phyloP scores from a whole-genome alignment of 2,329 filamentous ascomycete species.

The Penicillium brevicompactum region DNA sequence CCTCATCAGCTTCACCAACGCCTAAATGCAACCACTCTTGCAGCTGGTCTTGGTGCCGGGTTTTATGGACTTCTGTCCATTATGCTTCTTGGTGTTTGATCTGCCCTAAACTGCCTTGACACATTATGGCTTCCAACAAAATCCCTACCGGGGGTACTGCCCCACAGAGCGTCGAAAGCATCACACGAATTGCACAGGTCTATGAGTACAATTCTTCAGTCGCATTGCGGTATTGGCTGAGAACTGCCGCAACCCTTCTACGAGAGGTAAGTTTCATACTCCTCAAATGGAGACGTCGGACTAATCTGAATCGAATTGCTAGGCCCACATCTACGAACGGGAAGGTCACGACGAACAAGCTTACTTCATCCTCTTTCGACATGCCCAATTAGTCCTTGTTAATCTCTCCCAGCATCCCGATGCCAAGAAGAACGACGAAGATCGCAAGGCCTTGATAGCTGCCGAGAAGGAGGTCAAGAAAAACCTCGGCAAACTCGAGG shows the following conservation, averaged over 20 bases:
- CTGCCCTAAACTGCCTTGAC: neutral
- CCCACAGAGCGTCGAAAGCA: slow-evolving; percentile 75
- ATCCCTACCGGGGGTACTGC: slow-evolving; percentile 39
- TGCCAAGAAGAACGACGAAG: slow-evolving; percentile 62
- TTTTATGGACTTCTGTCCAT: slow-evolving; percentile 11
- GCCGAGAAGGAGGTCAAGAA: slow-evolving; percentile 64
- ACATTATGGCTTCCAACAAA: slow-evolving; percentile 28
- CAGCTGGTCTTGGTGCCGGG: slow-evolving; percentile 18
- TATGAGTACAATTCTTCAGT: slow-evolving; percentile 81
- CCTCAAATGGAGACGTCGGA: neutral
- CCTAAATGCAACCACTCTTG: slow-evolving; percentile 27
- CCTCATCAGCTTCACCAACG: slow-evolving; percentile 5
- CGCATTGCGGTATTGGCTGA: slow-evolving; percentile 77
- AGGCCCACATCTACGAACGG: slow-evolving; percentile 82
- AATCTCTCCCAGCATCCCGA: slow-evolving; percentile 76
- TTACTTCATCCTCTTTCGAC: slow-evolving; percentile 88
- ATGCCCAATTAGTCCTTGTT: slow-evolving; percentile 80
- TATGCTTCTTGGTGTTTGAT: slow-evolving; percentile 19
- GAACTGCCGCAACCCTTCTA: slow-evolving; percentile 75
- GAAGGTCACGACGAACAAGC: slow-evolving; percentile 87
- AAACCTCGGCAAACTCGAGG: slow-evolving; percentile 72
- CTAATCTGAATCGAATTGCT: slow-evolving; percentile 3
- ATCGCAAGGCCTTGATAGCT: slow-evolving; percentile 54
- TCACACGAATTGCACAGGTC: slow-evolving; percentile 72
- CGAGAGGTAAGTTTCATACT: slow-evolving; percentile 67